A percentile compares a stretch with the other conserved stretches of the same genome.
These are phyloP conservation scores for Caryopteris hybrid DNA, from an alignment of 305 asterid genomes.

Conservation along the genomic window DNA sequence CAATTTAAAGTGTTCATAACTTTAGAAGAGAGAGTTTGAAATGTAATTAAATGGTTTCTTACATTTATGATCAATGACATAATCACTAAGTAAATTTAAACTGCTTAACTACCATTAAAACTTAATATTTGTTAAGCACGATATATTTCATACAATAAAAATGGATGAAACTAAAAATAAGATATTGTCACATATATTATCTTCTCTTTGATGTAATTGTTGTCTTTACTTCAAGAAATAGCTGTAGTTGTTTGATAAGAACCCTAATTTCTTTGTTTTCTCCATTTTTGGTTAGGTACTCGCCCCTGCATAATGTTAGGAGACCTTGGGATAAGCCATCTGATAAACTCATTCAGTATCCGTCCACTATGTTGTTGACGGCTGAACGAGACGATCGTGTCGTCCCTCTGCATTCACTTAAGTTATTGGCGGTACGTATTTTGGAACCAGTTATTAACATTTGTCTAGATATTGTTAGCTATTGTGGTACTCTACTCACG, in stretches of 20 bases:
- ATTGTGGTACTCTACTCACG: too few relatives aligned
- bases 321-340: slow-evolving; percentile 80
- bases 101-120: too few relatives aligned
- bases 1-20: too few relatives aligned
- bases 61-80: too few relatives aligned
- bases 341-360: slow-evolving; percentile 52
- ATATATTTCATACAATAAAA: too few relatives aligned
- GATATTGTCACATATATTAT: too few relatives aligned
- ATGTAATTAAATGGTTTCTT: too few relatives aligned
- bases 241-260: not conserved
- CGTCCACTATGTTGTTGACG: slow-evolving; percentile 81
- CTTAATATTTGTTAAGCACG: too few relatives aligned
- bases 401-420: slow-evolving; percentile 86
- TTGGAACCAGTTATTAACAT: not conserved
- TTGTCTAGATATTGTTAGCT: too few relatives aligned
- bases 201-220: not conserved
- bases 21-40: too few relatives aligned
- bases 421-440: slow-evolving; percentile 68
- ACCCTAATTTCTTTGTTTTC: not conserved
- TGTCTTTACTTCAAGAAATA: not conserved
- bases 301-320: slow-evolving; percentile 86
- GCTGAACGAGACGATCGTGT: slow-evolving; percentile 98
- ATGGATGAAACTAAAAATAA: too few relatives aligned
- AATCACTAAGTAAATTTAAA: too few relatives aligned
- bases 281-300: slow-evolving; percentile 62